These are phyloP conservation scores for Hemileccinum rubropunctum DNA, from an alignment of 768 basidiomycete species.

Conservation along the genomic window DNA sequence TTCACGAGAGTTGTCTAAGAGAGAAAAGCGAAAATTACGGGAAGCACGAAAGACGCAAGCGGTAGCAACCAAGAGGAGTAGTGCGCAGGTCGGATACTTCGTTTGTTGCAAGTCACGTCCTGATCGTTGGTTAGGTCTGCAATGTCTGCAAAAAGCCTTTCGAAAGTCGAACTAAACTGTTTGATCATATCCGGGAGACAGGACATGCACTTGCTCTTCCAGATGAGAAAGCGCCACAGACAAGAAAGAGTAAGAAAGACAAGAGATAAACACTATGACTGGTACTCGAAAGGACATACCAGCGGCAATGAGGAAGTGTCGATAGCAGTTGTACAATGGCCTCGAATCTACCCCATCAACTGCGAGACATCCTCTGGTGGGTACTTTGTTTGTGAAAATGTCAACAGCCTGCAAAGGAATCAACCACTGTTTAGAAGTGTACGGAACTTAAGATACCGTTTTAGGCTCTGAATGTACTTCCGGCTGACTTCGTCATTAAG, in stretches of 20 bases:
- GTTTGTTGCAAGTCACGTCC: constrained; percentile 1
- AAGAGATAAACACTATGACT: constrained; percentile 17
- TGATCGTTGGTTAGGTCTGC: constrained; percentile 42
- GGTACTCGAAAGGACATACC: constrained; percentile 9
- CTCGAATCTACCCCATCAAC: constrained; percentile 69
- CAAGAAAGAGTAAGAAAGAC: constrained; percentile 36
- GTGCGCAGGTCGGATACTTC: constrained; percentile 8
- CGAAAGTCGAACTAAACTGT: constrained; percentile 68
- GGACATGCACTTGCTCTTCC: constrained; percentile 63
- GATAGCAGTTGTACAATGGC: background rate
- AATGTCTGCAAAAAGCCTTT: constrained; percentile 68
- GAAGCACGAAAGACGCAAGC: constrained; percentile 64
- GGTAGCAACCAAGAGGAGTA: background rate
- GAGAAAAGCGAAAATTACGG: constrained; percentile 74
- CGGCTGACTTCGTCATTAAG: constrained; percentile 98
- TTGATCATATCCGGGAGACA: constrained; percentile 64
- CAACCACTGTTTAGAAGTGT: background rate
- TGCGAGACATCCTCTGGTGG: constrained; percentile 91
- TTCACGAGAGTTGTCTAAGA: constrained; percentile 56
- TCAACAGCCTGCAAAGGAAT: constrained; percentile 63
- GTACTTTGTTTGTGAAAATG: constrained; percentile 95
- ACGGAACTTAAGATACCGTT: constrained; percentile 56
- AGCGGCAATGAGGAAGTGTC: background rate
- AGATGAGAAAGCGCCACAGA: constrained; percentile 25
- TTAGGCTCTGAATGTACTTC: constrained; percentile 97